Evolutionary conservation across 2,329 filamentous ascomycete species (phyloP).

Genomic region (Colletotrichum eleusines): DNA sequence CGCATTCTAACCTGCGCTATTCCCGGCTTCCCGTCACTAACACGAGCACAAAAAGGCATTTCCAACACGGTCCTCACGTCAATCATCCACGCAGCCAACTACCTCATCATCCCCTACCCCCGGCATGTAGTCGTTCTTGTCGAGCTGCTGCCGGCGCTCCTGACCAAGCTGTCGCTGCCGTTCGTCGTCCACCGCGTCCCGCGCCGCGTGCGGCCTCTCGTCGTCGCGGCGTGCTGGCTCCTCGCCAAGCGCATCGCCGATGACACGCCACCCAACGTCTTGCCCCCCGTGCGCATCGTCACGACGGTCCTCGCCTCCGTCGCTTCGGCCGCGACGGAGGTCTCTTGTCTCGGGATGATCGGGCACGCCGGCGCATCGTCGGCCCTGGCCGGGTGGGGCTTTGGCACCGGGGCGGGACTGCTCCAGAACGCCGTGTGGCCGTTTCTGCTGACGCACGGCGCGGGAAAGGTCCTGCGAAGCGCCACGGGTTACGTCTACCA

Average conservation of each 20-base stretch:
- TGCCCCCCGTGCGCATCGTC: constrained; percentile 47
- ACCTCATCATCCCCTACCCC: constrained; percentile 52
- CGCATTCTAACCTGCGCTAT: neutral
- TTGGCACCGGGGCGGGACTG: constrained; percentile 49
- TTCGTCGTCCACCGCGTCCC: constrained; percentile 46
- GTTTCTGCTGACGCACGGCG: constrained; percentile 47
- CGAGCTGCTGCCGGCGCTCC: constrained; percentile 48
- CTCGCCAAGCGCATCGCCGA: constrained; percentile 47
- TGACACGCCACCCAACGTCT: constrained; percentile 51
- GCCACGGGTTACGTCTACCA: constrained; percentile 47
- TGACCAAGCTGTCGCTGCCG: constrained; percentile 48
- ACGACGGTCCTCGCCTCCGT: constrained; percentile 48
- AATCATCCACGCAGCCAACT: constrained; percentile 50
- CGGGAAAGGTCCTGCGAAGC: constrained; percentile 47
- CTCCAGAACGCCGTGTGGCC: constrained; percentile 48
- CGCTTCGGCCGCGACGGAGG: constrained; percentile 48
- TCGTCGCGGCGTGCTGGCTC: constrained; percentile 48
- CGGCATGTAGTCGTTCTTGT: constrained; percentile 50
- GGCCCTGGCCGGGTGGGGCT: constrained; percentile 53
- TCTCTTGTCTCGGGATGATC: constrained; percentile 50
- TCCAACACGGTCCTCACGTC: constrained; percentile 48
- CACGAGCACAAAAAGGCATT: constrained; percentile 45
- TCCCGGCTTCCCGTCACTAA: neutral
- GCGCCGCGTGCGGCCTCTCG: constrained; percentile 47
- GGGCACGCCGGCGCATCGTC: constrained; percentile 48